Base-by-base conservation (phyloP, 2,329 filamentous ascomycete genomes). In the Colletotrichum magnum region DNA sequence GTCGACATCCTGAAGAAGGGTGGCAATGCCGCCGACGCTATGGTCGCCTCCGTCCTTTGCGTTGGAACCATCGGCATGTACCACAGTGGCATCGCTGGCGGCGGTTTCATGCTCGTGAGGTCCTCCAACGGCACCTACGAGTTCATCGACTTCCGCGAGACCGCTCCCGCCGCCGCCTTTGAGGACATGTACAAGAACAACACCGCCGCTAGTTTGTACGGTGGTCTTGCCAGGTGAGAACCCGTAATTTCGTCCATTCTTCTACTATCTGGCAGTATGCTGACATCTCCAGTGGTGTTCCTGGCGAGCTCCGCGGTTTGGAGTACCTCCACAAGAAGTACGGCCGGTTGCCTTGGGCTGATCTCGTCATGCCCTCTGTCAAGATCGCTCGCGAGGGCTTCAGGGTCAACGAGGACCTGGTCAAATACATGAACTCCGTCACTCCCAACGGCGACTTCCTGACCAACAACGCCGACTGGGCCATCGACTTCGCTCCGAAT, bases 101-200 rank as follows among this genome's bases (percentile, higher is more conserved):
- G 93, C 15, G 93, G 94, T 1, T 96, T 96, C 79, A 89, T 93
- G 86, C 83, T 94, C 2, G 85, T 95, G n/a, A 86, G 91, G 69
- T 81, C 85, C 2, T 79, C 86, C 5, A 87, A 92, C 71, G 91
- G 91, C 5, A 81, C 82, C 9, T 95, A 94, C 75, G 93, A 97
- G 74, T 92, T 90, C 72, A 89, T 97, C 72, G 94, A 97, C 77
- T 97, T 96, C 78, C 87, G 94, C 16, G 94, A 97, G 79, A 93
- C 89, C 0, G 94, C 94, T 0, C 94, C 94, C 1, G 93, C 91
- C 0, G 93, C 93, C 1, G 91, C 93, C 0, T 92, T 87, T 71
- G 84, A 95, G 78, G 88, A 94, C 73, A 97, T 97, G 94, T 97
- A 91, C 80, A 88, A 88, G 61, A 88, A 92, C 70, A 88, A 94